Evolutionary conservation across 805 yeast species (phyloP), one percentile per base, ranked within the genome.

Genomic region (Yarrowia sp.): DNA sequence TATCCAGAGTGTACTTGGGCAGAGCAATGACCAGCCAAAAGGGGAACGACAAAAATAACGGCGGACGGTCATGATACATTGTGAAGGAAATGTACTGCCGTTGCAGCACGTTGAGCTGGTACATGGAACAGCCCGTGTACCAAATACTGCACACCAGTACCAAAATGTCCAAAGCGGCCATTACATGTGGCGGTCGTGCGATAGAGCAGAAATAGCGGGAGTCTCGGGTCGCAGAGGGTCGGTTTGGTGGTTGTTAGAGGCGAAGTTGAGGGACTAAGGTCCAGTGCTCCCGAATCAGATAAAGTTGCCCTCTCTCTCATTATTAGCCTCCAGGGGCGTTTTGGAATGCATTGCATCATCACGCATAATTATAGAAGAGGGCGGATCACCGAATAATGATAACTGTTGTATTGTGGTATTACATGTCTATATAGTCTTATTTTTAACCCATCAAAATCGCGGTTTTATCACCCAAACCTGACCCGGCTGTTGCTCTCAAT

Each of bases 71-170:
- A 43, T 51, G 58, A 22, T 51, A 51, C 58, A 51, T 51, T 51
- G 58, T 51, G 43, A 51, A 51, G 3, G 58, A 51, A 51, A 51
- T 51, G 43, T 51, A 51, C 35, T 51, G 58, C 22, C 58, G 42
- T 33, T 51, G 58, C 14, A 51, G 58, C n/a, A 51, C 43, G 22
- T 51, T 51, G 18, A 51, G 58, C 35, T 51, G 58, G 58, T 51
- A 51, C 58, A 51, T 51, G 28, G 43, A 51, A 43, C 43, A 51
- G 11, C 58, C 58, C n/a, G 58, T 51, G 58, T 51, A 51, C 58
- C 58, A 51, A 11, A 38, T n/a, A 14, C 58, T 51, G 58, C 18
- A 51, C 18, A 22, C 43, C 43, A 51, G 43, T 33, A 51, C 33
- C 58, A 51, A 38, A 51, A 51, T 36, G 7, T 51, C 58, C 43